Evolutionary conservation across 2,329 filamentous ascomycete genomes (phyloP), one percentile per base, ranked within the genome.

Genomic region (Lasiodiplodia citricola): DNA sequence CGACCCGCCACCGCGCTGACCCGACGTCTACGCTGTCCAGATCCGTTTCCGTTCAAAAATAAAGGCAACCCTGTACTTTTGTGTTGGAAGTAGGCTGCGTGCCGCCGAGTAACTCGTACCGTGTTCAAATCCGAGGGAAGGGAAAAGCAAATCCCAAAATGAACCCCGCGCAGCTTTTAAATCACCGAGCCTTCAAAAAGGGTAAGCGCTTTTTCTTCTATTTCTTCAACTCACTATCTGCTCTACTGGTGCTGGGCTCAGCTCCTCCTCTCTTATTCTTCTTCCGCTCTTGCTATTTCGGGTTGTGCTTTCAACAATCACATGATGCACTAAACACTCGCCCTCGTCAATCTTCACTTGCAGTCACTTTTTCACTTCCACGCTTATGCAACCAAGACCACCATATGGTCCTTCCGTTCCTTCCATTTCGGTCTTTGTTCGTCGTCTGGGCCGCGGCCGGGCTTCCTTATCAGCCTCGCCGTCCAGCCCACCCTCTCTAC

Each of bases 121-220:
- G n/a, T 23, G 18, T 23, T 2, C 25, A 14, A 6, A 13, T 21
- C 21, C 7, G 21, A 7, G 13, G 28, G 37, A 21, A 18, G 23
- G 52, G 2, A 35, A 21, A 18, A 44, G 44, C 28, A 18, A 14
- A 13, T n/a, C 14, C 2, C 51, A 66, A 57, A 10, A 79, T 79
- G 77, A 76, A 78, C 72, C 75, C 77, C 11, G 75, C 74, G 2
- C 75, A 75, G 60, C 72, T 81, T 16, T 72, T 81, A 7, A 78
- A 81, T 68, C 79, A 79, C 7, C 80, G 78, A 68, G 78, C 75
- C 3, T 78, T 74, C 66, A 75, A 74, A 2, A 80, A 80, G 70
- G 71, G 73, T 62, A 74, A 78, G 58, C 74, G 70, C 67, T 28
- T 63, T 51, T 14, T 35, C 54, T 64, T 25, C 16, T 18, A 1